Conservation (phyloP, 805 yeast genomes). For the Scheffersomyces ergatensis region DNA sequence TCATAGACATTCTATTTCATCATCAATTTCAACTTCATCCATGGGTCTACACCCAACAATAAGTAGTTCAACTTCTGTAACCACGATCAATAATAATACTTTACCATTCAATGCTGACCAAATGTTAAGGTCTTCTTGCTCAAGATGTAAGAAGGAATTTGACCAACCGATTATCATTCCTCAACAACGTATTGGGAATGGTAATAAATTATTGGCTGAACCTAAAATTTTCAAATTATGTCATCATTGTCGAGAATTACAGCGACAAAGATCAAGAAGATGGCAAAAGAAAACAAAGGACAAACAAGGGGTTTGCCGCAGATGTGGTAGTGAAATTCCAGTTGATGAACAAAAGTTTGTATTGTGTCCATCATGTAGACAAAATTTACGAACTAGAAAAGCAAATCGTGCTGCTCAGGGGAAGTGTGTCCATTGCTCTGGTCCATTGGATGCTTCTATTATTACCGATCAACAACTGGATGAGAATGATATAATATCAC, state of each 20-base stretch:
- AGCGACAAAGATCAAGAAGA: slow-evolving; percentile 58
- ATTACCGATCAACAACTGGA: slow-evolving; percentile 24
- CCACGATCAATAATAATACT: background rate
- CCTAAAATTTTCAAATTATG: slow-evolving; percentile 54
- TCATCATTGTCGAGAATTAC: slow-evolving; percentile 62
- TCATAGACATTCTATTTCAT: background rate
- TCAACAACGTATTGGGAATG: slow-evolving; percentile 12
- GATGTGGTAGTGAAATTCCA: slow-evolving; percentile 60
- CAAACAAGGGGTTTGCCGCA: slow-evolving; percentile 60
- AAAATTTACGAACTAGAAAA: slow-evolving; percentile 51
- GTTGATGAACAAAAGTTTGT: slow-evolving; percentile 51
- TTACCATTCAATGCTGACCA: slow-evolving; percentile 14
- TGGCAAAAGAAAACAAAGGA: slow-evolving; percentile 64
- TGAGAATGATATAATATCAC: background rate
- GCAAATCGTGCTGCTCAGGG: slow-evolving; percentile 61
- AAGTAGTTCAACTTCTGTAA: background rate
- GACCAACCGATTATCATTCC: slow-evolving; percentile 41
- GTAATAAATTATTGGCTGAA: slow-evolving; percentile 28
- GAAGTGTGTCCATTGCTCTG: slow-evolving; percentile 67
- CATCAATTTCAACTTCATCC: background rate
- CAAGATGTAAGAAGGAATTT: slow-evolving; percentile 61
- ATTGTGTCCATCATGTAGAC: slow-evolving; percentile 59
- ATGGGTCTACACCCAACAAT: background rate
- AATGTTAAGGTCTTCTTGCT: slow-evolving; percentile 39
- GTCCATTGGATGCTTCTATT: slow-evolving; percentile 46